These are phyloP conservation scores for Blakeslea trispora DNA, from an alignment of 371 early-diverging fungal species.

Conservation along the genomic window DNA sequence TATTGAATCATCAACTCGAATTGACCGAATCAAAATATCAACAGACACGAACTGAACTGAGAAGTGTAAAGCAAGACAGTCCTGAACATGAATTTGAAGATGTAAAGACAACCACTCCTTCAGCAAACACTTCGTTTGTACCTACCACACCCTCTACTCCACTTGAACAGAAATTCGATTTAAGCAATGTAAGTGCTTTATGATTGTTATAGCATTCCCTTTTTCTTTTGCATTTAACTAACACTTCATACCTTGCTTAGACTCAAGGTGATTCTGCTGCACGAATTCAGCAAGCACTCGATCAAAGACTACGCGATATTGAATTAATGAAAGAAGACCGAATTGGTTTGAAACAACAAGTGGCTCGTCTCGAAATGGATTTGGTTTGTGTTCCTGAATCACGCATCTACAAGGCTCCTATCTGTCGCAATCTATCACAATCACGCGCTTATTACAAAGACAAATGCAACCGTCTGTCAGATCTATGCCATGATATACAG, in stretches of 20 bases:
- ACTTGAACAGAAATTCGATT: not conserved
- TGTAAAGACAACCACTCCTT: slow-evolving; percentile 4
- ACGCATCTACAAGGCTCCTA: slow-evolving; percentile 35
- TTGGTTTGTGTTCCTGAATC: slow-evolving; percentile 37
- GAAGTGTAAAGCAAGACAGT: no score
- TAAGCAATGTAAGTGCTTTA: slow-evolving; percentile 15
- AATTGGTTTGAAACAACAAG: slow-evolving; percentile 41
- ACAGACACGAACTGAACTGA: slow-evolving; percentile 17
- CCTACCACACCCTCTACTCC: slow-evolving; percentile 1
- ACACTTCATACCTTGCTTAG: no score
- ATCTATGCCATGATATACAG: slow-evolving; percentile 28
- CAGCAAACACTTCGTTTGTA: not conserved
- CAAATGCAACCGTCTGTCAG: slow-evolving; percentile 30
- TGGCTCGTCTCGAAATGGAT: slow-evolving; percentile 41
- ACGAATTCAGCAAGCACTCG: slow-evolving; percentile 28
- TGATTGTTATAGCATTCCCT: no score
- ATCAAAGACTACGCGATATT: slow-evolving; percentile 36
- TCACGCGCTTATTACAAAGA: slow-evolving; percentile 37
- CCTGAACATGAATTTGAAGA: slow-evolving; percentile 9
- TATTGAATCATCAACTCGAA: slow-evolving; percentile 16
- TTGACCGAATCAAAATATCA: slow-evolving; percentile 15
- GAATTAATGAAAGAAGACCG: slow-evolving; percentile 47
- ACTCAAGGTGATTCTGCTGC: slow-evolving; percentile 22
- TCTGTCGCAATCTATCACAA: slow-evolving; percentile 36
- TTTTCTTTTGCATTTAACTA: no score